Evolutionary conservation across 331 rosid species (phyloP), one percentile per base, ranked within the genome.

Genomic region (Erythrophleum ivorense): DNA sequence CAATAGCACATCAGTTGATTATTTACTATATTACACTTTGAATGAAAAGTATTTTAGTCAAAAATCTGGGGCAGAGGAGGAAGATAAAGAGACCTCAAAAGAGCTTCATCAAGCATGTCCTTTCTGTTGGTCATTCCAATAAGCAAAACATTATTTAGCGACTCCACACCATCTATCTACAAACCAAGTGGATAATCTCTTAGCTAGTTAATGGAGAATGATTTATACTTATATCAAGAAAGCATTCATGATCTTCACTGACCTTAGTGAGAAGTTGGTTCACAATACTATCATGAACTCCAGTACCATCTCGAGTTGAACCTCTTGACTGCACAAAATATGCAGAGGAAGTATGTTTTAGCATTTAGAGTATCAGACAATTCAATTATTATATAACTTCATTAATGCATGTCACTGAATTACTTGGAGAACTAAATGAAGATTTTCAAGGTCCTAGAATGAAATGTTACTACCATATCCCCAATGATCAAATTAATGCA

Each of bases 101-200:
- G 97, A 58, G 99, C 99, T 84, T 93, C 99, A 88, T 96, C 99
- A 87, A 96, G 96, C 89, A 96, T 86, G 85, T 96, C 98, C 88
- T 94, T 96, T 88, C 99, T 91, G 89, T 96, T 96, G 72, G 99
- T 96, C 98, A 96, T 96, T 85, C 99, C 99, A 91, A 96, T 96
- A 85, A 96, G 99, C 87, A 96, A 88, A 67, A 96, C 99, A 94
- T 96, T 96, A 81, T 96, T 96, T 59, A 96, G 86, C 14, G 99
- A 92, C 80, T 96, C 99, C 82, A 96, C 99, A 53, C 99, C 99
- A 92, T 96, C 99, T 79, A 96, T 96, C 99, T 96, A 92, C 72
- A 87, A 83, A 84, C 80, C 76, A 85, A 76, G 59, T 40, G 64
- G 64, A 71, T 73, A 53, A 68, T 60, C 68, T 80, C 60, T 83